Base-by-base conservation (phyloP, 2,329 filamentous ascomycete genomes). In the Paecilomyces sp. region DNA sequence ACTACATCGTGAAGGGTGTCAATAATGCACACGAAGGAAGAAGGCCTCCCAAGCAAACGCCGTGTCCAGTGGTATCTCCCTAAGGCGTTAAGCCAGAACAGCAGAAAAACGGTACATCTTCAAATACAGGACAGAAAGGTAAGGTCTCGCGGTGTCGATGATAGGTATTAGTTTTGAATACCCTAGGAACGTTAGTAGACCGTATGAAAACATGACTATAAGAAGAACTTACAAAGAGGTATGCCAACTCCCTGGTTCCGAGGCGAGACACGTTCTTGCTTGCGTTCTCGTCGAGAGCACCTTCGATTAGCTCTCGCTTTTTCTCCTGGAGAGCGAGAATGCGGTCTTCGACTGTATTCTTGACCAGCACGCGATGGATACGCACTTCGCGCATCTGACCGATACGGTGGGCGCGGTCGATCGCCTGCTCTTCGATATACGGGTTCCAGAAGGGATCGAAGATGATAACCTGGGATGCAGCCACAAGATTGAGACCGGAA, bases 371-470 rank as follows among this genome's bases (percentile, higher is more conserved):
- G 3, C 91, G 87, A 71, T 96, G 91, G 1, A 97, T 88, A 58
- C 86, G 82, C 3, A 96, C 92, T 7, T 86, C 78, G 3, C 82
- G 81, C 64, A 81, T 77, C 75, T 97, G 92, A 0, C 92, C 92
- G 65, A 96, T 92, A 9, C 92, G 88, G 74, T 96, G 89, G 2
- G 92, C 90, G 24, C 92, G 88, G 71, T 96, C 92, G 56, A 96
- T 88, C 3, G 92, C 92, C 75, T 97, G 92, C 74, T 92, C 91
- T 75, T 96, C 92, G 55, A 95, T 89, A 70, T 89, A 96, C 0
- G 92, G 92, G 64, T 96, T 97, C 91, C 91, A 96, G 77, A 95
- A 96, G 0, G 92, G 92, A 70, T 96, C 92, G 70, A 96, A 86
- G 64, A 96, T 89, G 72, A 97, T 91, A 65, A 96, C 90, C 63